A percentile compares a stretch with the other conserved stretches of the same genome.
Conservation (phyloP, 2,329 filamentous ascomycete genomes). For the Venturia pyrina region DNA sequence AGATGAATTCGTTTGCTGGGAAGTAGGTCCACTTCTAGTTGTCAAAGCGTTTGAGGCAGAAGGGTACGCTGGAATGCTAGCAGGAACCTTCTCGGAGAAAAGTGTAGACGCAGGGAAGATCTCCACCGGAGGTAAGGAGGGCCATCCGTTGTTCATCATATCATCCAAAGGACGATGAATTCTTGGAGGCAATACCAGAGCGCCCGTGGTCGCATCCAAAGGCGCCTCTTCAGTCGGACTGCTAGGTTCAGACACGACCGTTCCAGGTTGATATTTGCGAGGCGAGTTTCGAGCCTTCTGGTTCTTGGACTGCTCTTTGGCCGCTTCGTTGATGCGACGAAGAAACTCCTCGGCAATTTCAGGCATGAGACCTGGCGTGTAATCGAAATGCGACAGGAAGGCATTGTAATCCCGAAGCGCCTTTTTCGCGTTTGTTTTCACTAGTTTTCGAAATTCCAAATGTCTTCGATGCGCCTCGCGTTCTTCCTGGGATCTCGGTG, state of each 20-base stretch:
- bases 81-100: constrained; percentile 6
- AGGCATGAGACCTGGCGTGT: constrained; percentile 59
- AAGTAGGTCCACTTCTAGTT: constrained; percentile 1
- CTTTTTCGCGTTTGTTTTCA: constrained; percentile 65
- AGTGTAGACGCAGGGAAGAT: constrained; percentile 10
- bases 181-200: constrained; percentile 4
- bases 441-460: constrained; percentile 54
- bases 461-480: constrained; percentile 37
- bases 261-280: not conserved
- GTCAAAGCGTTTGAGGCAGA: not conserved
- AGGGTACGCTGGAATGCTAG: constrained; percentile 10
- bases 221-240: constrained; percentile 1
- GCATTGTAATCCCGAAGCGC: constrained; percentile 64
- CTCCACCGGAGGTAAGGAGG: constrained; percentile 5
- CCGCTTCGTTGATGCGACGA: constrained; percentile 47
- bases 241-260: not conserved
- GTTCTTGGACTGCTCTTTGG: constrained; percentile 26
- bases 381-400: constrained; percentile 67
- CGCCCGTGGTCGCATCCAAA: not conserved
- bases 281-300: not conserved
- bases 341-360: constrained; percentile 49
- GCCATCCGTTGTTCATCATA: not conserved
- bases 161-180: not conserved
- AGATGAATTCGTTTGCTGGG: constrained; percentile 16
- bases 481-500: constrained; percentile 25